Percentiles rank a stretch among this genome's conserved stretches.
These are phyloP conservation scores for Penicillium bovifimosum DNA, from an alignment of 495 filamentous ascomycete species.

Conservation along the genomic window DNA sequence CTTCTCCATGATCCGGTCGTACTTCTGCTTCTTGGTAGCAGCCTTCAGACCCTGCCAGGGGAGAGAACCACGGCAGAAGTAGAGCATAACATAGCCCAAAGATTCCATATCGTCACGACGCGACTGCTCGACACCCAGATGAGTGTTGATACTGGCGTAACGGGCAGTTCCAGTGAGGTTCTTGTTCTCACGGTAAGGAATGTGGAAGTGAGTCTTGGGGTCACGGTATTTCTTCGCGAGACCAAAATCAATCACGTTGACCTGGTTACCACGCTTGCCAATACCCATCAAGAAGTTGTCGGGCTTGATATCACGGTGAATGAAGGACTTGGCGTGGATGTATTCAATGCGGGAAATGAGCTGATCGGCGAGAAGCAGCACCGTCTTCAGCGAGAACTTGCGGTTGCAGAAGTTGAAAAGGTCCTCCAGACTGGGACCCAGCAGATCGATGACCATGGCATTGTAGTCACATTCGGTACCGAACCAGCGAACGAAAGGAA, in stretches of 20 bases:
- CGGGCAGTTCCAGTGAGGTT: slow-evolving; percentile 98
- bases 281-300: slow-evolving; percentile 99
- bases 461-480: slow-evolving; percentile 99
- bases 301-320: slow-evolving; percentile 99
- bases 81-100: slow-evolving; percentile 98
- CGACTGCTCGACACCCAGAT: slow-evolving; percentile 97
- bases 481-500: slow-evolving; percentile 99
- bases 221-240: slow-evolving; percentile 99
- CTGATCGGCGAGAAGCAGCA: slow-evolving; percentile 94
- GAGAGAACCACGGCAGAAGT: slow-evolving; percentile 98
- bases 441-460: slow-evolving; percentile 98
- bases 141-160: slow-evolving; percentile 99
- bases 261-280: slow-evolving; percentile 99
- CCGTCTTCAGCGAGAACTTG: slow-evolving; percentile 99
- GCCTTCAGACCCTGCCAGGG: slow-evolving; percentile 99
- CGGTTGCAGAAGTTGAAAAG: slow-evolving; percentile 99
- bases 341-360: slow-evolving; percentile 99
- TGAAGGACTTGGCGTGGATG: slow-evolving; percentile 99
- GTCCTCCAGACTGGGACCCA: slow-evolving; percentile 96
- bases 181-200: slow-evolving; percentile 99
- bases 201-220: slow-evolving; percentile 99
- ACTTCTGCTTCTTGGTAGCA: slow-evolving; percentile 99
- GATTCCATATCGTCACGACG: slow-evolving; percentile 99
- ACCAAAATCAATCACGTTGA: slow-evolving; percentile 99
- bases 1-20: slow-evolving; percentile 99